Base-by-base conservation (phyloP, 1,284 basidiomycete species). In the Pseudozyma tsukubaensis region DNA sequence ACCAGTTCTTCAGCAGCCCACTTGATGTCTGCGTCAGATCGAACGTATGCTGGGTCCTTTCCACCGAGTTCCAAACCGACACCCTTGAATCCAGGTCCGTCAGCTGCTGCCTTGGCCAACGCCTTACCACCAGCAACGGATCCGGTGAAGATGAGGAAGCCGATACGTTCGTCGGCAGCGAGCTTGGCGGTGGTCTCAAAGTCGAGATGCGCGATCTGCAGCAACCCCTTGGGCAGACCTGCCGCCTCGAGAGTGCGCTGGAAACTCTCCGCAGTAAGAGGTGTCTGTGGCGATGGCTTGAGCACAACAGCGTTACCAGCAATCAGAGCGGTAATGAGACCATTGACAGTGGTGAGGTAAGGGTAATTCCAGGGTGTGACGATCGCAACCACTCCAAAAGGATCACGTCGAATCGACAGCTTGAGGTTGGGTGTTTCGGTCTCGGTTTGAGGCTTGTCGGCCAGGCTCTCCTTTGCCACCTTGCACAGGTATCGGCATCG, bases 281-380 rank as follows among this genome's bases (percentile, higher is more conserved):
- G 95, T 0, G 94, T 97, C 84, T 97, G 95, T 1, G 95, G 95
- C 3, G 94, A 95, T 0, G 95, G 94, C 85, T 97, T 98, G 83
- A 97, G 87, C 51, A 97, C 85, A 14, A 97, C 92, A 0, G 92
- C 86, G 84, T 98, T 97, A 32, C 95, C 93, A 50, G 80, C 74
- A 29, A 82, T 71, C 54, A 71, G 36, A 35, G 71, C 59, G 24
- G 75, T 69, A 47, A 97, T 88, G 57, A 97, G 90, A 1, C 92
- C 90, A 85, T 97, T 97, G 85, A 97, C 89, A 50, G 56, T 50
- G 48, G 39, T 36, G 32, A 64, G 36, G 40, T 51, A 19, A 85
- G 90, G 62, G 71, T 93, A 94, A 67, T 94, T 93, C 95, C 94
- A 94, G 3, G 94, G 92, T 0, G 91, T 89, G 69, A 94, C 91